Evolutionary conservation across 2,329 filamentous ascomycete species (phyloP), one percentile per base, ranked within the genome.

Genomic region (Drechslera avenae): DNA sequence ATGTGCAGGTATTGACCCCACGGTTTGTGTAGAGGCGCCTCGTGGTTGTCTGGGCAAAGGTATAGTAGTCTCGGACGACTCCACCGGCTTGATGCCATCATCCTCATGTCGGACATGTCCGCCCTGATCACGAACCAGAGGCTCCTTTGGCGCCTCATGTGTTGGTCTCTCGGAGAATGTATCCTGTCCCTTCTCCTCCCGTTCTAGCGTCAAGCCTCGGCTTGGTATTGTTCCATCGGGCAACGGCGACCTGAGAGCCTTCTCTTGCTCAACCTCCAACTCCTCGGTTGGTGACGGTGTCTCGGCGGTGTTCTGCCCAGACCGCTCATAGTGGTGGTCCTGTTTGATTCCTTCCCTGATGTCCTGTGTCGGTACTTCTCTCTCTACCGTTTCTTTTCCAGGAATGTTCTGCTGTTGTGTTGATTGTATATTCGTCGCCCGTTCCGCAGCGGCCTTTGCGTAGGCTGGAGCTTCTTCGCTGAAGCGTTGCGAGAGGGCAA

Each of bases 401-500:
- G 68, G 70, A 57, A 69, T 68, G 9, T 64, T 23, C 9, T 52
- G 62, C 56, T 60, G 55, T 5, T 51, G 61, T 36, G 54, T 54
- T 40, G 51, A 56, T 21, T 55, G 61, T 43, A 51, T 53, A 33
- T 50, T 54, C 41, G 60, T 45, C 30, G 60, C 57, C 49, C 56
- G 62, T 35, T 57, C 57, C n/a, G 60, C 56, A 8, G 64, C 56
- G 14, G 58, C 54, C 43, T 56, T 62, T 16, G 64, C 64, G 43
- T 73, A 72, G 16, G 66, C 48, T 1, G 76, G 76, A 8, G 66
- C 65, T 21, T 72, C 65, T 60, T 85, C 84, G 59, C 82, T 81
- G 64, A 87, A 78, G 42, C 83, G 78, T 55, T 79, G 78, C 12
- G 81, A 81, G 43, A 88, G 76, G 43, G 81, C 81, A 30, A 83